Base-by-base conservation (phyloP, 306 rosid genomes). In the Spatholobus suberectus region DNA sequence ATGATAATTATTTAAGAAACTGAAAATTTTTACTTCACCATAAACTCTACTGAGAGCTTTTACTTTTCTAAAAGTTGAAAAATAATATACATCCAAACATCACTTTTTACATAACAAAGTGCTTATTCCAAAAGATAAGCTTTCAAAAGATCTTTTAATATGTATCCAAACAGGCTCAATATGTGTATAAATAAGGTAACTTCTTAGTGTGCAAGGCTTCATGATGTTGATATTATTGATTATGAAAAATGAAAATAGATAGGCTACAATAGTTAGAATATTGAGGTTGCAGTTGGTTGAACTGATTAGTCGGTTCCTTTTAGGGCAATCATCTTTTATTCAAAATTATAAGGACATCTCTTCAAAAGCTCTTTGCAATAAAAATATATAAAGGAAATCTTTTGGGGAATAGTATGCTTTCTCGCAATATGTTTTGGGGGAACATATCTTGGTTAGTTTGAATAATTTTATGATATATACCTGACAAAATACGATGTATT, bases 151-250 rank as follows among this genome's bases (percentile, higher is more conserved):
- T n/a, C n/a, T n/a, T n/a, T n/a, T n/a, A n/a, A n/a, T n/a, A n/a
- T n/a, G n/a, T n/a, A n/a, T n/a, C n/a, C n/a, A n/a, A n/a, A n/a
- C n/a, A n/a, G n/a, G n/a, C n/a, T n/a, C n/a, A n/a, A n/a, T n/a
- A n/a, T n/a, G 21, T 35, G 32, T 18, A 54, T 74, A 20, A 52
- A 34, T 20, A 52, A 34, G 67, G 67, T 41, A 59, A 41, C 29
- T 58, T 76, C 70, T 76, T 59, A 41, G 4, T 15, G 58, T 41
- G 43, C 20, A 76, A 74, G 67, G 78, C 12, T 74, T 52, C 32
- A 18, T 54, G 78, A 20, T 54, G 67, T 20, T 55, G 21, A 23
- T 38, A 38, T 38, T 14, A 75, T 37, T 75, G 69, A 55, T 55
- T 21, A 21, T 37, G n/a, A 35, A 73, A n/a, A 73, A 73, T 54